Base-by-base conservation (phyloP, 164 flowering plant genomes). In the Akebia trifoliata region DNA sequence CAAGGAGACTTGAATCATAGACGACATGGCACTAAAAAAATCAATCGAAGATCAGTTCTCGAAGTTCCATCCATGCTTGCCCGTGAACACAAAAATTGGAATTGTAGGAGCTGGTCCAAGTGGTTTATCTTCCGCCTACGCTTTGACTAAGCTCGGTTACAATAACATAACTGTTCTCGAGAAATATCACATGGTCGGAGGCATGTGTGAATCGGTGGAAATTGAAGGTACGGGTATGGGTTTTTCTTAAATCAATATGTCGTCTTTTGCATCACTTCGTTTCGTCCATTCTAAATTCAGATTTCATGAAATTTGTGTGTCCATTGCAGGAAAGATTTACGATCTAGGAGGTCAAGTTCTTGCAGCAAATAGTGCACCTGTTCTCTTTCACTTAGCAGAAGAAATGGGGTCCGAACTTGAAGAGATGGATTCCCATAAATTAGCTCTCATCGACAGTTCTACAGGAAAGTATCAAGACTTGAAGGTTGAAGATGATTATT, bases 331-430 rank as follows among this genome's bases (percentile, higher is more conserved):
- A 26, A 84, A 62, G 52, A 45, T 79, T 28, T 87, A 87, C 72
- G 95, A 87, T 71, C 68, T 84, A 59, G 95, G 95, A 21, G 95
- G 95, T 40, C 95, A 84, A 71, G 95, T 84, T 49, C 84, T 84
- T 59, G 95, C 90, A 56, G 85, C 83, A 35, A 87, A 80, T 63
- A 84, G 90, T 69, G 85, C 89, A 5, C 95, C 95, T 8, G 68
- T 71, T 39, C 64, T 87, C 52, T 84, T 80, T 71, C 80, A 81
- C 70, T 61, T 84, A 63, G 95, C 90, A 22, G 84, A 82, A 61
- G 90, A 84, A 61, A 57, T 68, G 1, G 85, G 78, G 3, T 67
- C 71, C 8, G 81, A 82, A 63, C 55, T 82, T 3, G 95, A 73
- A 63, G 90, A 84, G 61, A 66, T 84, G 84, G 85, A 81, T 65